Evolutionary conservation across 306 rosid genomes (phyloP).

Genomic region (Neltuma alba): DNA sequence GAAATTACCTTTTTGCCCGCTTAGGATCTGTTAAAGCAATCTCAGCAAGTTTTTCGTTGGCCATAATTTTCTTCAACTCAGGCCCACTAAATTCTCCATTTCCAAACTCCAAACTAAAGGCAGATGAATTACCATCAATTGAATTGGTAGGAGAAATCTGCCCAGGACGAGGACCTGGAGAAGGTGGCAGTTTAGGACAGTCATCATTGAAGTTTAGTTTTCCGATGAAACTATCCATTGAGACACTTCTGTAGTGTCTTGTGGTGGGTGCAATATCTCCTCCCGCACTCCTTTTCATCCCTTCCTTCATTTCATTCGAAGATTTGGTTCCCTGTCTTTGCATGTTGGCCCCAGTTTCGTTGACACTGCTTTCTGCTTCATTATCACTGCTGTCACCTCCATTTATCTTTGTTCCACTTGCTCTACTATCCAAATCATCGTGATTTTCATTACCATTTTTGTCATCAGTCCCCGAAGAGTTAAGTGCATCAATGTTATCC

Average conservation of each 20-base stretch:
- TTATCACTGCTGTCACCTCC: conserved; percentile 93
- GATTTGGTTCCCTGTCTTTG: conserved; percentile 49
- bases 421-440: conserved; percentile 95
- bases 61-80: conserved; percentile 95
- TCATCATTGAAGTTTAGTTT: conserved; percentile 81
- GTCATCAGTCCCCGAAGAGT: conserved; percentile 74
- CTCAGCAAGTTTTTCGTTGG: conserved; percentile 91
- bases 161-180: conserved; percentile 58
- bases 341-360: conserved; percentile 64
- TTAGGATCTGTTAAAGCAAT: conserved; percentile 90
- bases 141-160: conserved; percentile 61
- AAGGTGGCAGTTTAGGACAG: conserved; percentile 67
- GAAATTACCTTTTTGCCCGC: conserved; percentile 85
- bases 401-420: conserved; percentile 82
- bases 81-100: conserved; percentile 95
- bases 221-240: conserved; percentile 94
- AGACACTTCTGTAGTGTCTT: conserved; percentile 81
- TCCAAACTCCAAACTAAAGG: conserved; percentile 92
- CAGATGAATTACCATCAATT: conserved; percentile 58
- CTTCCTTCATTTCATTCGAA: conserved; percentile 72
- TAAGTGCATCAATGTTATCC: conserved; percentile 74
- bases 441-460: conserved; percentile 74
- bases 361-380: conserved; percentile 87
- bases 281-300: conserved; percentile 71
- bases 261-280: conserved; percentile 72